Conservation (phyloP, 2,329 filamentous ascomycete genomes). For the Trichophyton verrucosum region DNA sequence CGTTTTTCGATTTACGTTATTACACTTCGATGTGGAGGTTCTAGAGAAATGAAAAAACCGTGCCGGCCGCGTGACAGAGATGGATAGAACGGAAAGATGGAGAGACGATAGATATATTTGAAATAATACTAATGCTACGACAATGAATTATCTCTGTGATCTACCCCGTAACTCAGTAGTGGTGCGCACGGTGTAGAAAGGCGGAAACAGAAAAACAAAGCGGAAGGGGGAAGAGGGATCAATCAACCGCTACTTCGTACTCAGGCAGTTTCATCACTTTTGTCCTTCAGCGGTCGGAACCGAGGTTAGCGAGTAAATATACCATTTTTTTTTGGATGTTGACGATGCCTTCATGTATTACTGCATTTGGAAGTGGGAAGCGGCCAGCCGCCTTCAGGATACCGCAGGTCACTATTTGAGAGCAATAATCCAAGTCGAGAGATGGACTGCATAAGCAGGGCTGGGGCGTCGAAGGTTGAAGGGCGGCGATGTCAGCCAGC, state of each 20-base stretch:
- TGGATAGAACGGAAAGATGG: not conserved
- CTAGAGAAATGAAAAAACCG: not conserved
- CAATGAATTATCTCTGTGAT: not conserved
- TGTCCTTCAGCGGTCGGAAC: not conserved
- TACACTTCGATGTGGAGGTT: not conserved
- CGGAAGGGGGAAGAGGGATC: not conserved
- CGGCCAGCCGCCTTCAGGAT: not conserved
- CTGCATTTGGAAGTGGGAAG: slow-evolving; percentile 1
- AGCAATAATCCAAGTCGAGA: not conserved
- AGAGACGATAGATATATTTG: not conserved
- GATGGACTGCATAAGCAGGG: not conserved
- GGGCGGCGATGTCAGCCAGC: not conserved
- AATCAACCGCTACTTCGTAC: not conserved
- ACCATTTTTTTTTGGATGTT: not conserved
- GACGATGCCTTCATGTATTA: not conserved
- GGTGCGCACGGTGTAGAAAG: not conserved
- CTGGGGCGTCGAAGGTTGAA: not conserved
- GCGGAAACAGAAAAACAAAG: not conserved
- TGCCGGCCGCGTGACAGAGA: not conserved
- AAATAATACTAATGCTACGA: too few relatives aligned
- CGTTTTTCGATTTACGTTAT: not conserved
- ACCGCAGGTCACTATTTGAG: not conserved
- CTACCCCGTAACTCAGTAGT: not conserved
- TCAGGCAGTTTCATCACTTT: not conserved
- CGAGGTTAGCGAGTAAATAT: not conserved